Percentiles rank a stretch among this genome's conserved stretches.
Conservation (phyloP, 1,139 yeast species). For the Taphrina betulina region DNA sequence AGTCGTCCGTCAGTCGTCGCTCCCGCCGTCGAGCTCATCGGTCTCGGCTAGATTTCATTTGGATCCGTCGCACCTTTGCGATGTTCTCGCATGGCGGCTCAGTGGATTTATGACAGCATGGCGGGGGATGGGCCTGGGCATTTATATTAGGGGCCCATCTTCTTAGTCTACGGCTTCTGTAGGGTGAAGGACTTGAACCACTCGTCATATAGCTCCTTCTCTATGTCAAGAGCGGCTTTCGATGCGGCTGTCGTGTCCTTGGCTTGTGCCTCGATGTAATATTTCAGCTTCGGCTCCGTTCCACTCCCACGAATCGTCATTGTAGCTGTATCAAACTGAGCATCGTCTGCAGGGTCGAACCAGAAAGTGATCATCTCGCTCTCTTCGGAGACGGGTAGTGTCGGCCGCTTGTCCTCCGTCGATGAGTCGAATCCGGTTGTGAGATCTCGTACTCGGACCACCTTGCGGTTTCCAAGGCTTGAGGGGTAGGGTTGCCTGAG, state of each 20-base stretch:
- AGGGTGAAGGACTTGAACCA: conserved; percentile 18
- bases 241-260: background rate
- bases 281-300: conserved; percentile 91
- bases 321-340: conserved; percentile 48
- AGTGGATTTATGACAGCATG: too few species aligned
- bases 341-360: conserved; percentile 40
- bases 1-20: too few species aligned
- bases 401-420: conserved; percentile 59
- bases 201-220: background rate
- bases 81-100: too few species aligned
- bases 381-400: conserved; percentile 64
- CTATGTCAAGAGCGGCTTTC: conserved; percentile 8
- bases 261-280: conserved; percentile 62
- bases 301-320: conserved; percentile 94
- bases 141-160: too few species aligned
- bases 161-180: too few species aligned
- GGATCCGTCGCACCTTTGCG: too few species aligned
- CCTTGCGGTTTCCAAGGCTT: conserved; percentile 55
- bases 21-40: too few species aligned
- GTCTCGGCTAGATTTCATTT: too few species aligned
- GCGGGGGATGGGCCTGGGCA: too few species aligned
- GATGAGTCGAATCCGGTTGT: conserved; percentile 77
- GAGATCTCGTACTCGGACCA: conserved; percentile 74
- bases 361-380: conserved; percentile 85
- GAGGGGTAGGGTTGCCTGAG: conserved; percentile 45